Conservation (phyloP, 129 eudicot species). For the Solidago caesia region DNA sequence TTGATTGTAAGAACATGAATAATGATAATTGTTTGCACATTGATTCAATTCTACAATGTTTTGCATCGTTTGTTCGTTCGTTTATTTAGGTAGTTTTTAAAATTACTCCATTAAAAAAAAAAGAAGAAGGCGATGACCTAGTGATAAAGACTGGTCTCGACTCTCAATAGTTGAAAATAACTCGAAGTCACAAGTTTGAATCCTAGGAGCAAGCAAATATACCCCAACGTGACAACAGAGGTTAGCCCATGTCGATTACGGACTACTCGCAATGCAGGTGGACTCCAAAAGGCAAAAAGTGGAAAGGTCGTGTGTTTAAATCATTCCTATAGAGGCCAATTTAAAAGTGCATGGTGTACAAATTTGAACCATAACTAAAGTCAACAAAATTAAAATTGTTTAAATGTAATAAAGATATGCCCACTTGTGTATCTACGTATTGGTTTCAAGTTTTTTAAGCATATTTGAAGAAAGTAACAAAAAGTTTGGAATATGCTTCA, state of each 20-base stretch:
- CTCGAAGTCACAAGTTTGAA: no score
- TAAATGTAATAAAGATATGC: neutral
- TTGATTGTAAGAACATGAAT: slow-evolving; percentile 22
- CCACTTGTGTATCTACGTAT: neutral
- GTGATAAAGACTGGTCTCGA: no score
- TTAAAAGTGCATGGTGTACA: slow-evolving; percentile 4
- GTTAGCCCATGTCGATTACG: no score
- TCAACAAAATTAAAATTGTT: neutral
- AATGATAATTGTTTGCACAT: slow-evolving; percentile 11
- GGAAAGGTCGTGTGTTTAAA: neutral
- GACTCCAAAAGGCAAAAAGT: neutral
- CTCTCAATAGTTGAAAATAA: no score
- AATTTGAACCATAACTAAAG: neutral
- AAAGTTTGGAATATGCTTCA: slow-evolving; percentile 1
- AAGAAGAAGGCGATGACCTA: no score
- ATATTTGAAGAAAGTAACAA: neutral
- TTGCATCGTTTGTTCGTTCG: neutral
- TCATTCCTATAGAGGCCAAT: neutral
- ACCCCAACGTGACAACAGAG: no score
- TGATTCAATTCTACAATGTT: neutral
- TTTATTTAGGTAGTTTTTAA: neutral
- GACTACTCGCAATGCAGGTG: neutral
- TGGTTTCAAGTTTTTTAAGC: neutral
- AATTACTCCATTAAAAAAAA: neutral
- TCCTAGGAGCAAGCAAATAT: no score